Evolutionary conservation across 2,329 filamentous ascomycete genomes (phyloP).

Genomic region (Monilinia aucupariae): DNA sequence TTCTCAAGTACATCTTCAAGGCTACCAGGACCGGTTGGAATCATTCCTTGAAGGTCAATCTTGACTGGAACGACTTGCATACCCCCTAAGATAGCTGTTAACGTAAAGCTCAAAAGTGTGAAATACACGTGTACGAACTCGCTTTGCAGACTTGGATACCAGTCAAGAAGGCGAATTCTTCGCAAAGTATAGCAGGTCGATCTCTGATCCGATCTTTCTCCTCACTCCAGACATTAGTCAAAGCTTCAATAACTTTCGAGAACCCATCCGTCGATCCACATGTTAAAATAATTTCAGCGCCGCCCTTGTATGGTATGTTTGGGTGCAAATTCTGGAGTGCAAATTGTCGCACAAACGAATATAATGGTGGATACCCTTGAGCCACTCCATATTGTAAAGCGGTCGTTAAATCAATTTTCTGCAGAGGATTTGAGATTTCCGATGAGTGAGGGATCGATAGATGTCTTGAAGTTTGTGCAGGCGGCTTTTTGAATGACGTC

Average conservation of each 20-base stretch:
- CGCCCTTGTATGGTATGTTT: constrained; percentile 69
- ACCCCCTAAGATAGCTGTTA: constrained; percentile 28
- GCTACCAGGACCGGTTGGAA: constrained; percentile 65
- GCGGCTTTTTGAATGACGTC: constrained; percentile 27
- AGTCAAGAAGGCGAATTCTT: constrained; percentile 77
- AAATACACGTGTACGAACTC: neutral
- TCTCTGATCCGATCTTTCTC: constrained; percentile 61
- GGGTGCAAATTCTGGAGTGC: constrained; percentile 71
- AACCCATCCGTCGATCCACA: constrained; percentile 84
- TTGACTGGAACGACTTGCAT: constrained; percentile 67
- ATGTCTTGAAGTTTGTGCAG: constrained; percentile 38
- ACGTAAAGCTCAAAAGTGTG: too few relatives aligned
- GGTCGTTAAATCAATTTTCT: constrained; percentile 73
- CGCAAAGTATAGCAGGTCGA: constrained; percentile 71
- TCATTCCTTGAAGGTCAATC: constrained; percentile 76
- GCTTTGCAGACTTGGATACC: constrained; percentile 63
- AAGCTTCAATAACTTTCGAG: constrained; percentile 67
- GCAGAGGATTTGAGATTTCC: constrained; percentile 50
- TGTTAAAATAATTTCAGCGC: constrained; percentile 72
- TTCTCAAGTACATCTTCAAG: constrained; percentile 72
- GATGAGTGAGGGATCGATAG: constrained; percentile 68
- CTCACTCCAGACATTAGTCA: constrained; percentile 70
- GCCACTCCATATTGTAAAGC: constrained; percentile 85
- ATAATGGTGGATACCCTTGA: constrained; percentile 73
- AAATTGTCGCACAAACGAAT: constrained; percentile 74